Evolutionary conservation across 345 rosid species (phyloP).

Genomic region (Populus tremula): DNA sequence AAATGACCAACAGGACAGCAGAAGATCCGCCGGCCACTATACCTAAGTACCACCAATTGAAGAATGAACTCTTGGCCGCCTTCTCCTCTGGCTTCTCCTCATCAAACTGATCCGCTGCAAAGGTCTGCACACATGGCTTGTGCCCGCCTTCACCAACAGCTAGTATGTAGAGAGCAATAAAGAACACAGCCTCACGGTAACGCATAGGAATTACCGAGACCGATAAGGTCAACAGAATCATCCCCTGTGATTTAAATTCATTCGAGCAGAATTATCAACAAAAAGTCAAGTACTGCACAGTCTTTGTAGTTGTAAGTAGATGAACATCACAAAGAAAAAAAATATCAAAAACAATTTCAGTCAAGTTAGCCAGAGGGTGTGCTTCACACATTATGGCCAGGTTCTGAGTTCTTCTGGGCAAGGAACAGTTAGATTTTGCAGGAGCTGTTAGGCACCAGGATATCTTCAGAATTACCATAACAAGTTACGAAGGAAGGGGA

Average conservation of each 20-base stretch:
- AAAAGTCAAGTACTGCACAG: not conserved
- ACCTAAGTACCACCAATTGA: slow-evolving; percentile 84
- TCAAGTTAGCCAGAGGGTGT: not conserved
- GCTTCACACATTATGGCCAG: not conserved
- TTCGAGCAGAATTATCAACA: not conserved
- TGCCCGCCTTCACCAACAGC: slow-evolving; percentile 93
- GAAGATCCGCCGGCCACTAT: slow-evolving; percentile 55
- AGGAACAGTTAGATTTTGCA: not conserved
- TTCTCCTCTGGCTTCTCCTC: slow-evolving; percentile 58
- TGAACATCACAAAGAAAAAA: not conserved
- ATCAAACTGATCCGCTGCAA: slow-evolving; percentile 91
- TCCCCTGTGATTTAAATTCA: slow-evolving; percentile 55
- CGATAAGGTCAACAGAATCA: slow-evolving; percentile 58
- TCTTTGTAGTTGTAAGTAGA: not conserved
- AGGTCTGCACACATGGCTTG: slow-evolving; percentile 89
- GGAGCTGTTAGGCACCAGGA: not conserved
- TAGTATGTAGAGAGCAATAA: slow-evolving; percentile 60
- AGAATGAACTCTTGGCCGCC: slow-evolving; percentile 81
- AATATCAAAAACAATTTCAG: not conserved
- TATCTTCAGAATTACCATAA: not conserved
- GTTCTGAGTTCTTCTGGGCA: not conserved
- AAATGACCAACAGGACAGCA: slow-evolving; percentile 57
- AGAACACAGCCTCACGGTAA: slow-evolving; percentile 53
- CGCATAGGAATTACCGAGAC: slow-evolving; percentile 45
- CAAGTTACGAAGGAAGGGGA: not conserved